Conservation (phyloP, 2,329 filamentous ascomycete genomes). For the Ramichloridium luteum region DNA sequence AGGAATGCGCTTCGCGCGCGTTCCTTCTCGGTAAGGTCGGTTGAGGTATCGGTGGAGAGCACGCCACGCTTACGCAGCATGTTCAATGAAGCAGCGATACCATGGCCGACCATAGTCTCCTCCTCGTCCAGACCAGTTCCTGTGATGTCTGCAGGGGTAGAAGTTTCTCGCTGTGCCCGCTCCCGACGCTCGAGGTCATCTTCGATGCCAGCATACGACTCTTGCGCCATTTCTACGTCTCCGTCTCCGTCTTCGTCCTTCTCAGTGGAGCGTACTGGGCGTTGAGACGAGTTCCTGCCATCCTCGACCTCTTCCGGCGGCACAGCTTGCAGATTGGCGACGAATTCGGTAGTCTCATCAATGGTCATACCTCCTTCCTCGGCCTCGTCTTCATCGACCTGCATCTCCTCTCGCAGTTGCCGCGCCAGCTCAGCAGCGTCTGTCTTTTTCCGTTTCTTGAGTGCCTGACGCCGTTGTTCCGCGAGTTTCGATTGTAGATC, state of each 20-base stretch:
- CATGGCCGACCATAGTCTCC: constrained; percentile 56
- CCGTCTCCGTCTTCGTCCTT: constrained; percentile 40
- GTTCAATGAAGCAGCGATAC: constrained; percentile 69
- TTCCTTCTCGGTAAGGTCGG: constrained; percentile 31
- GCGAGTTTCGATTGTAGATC: constrained; percentile 80
- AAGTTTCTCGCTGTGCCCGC: constrained; percentile 32
- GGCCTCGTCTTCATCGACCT: constrained; percentile 46
- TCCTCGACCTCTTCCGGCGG: constrained; percentile 41
- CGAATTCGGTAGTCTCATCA: constrained; percentile 90
- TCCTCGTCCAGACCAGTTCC: constrained; percentile 74
- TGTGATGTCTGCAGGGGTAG: constrained; percentile 38
- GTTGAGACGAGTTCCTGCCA: background rate
- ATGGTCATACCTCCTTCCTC: constrained; percentile 65
- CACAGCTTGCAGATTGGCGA: constrained; percentile 65
- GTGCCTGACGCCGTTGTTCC: constrained; percentile 64
- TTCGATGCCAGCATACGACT: constrained; percentile 29
- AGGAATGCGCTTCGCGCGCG: constrained; percentile 68
- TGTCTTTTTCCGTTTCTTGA: constrained; percentile 84
- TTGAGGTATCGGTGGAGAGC: constrained; percentile 51
- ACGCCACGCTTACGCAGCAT: constrained; percentile 79
- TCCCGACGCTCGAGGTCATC: constrained; percentile 34
- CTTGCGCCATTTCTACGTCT: constrained; percentile 25
- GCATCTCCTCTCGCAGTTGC: constrained; percentile 58
- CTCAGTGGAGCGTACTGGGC: constrained; percentile 17
- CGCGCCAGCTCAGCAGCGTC: constrained; percentile 78